These are phyloP conservation scores for Phalaenopsis equestris DNA, from an alignment of 106 monocot genomes.

Conservation along the genomic window DNA sequence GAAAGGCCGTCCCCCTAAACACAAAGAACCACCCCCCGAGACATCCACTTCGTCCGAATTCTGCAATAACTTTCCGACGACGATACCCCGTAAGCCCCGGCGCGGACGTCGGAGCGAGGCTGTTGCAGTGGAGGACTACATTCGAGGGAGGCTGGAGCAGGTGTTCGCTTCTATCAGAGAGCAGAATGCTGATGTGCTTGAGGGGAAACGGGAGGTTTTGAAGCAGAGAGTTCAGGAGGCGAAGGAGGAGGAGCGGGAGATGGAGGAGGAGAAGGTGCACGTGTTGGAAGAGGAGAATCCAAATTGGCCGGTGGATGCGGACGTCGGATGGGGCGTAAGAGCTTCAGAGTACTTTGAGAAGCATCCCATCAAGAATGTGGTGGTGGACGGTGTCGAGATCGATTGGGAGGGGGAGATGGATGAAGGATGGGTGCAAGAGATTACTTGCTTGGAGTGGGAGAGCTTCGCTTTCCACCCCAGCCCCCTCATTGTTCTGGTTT, in stretches of 20 bases:
- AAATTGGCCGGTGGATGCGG: constrained; percentile 87
- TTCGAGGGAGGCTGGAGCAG: constrained; percentile 56
- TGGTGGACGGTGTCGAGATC: constrained; percentile 78
- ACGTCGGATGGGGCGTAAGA: constrained; percentile 80
- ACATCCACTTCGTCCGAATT: constrained; percentile 1
- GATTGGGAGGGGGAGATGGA: constrained; percentile 98
- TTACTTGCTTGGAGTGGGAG: constrained; percentile 98
- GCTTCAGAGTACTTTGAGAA: constrained; percentile 96
- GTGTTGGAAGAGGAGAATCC: constrained; percentile 66
- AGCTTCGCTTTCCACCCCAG: constrained; percentile 93
- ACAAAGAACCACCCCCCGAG: constrained; percentile 1
- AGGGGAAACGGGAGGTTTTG: constrained; percentile 46
- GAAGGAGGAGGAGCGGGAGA: constrained; percentile 14
- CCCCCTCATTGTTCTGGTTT: constrained; percentile 67
- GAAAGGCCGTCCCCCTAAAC: not conserved
- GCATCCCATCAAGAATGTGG: constrained; percentile 82
- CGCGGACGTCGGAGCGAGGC: constrained; percentile 86
- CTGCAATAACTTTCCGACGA: constrained; percentile 16
- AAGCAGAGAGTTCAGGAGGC: constrained; percentile 30
- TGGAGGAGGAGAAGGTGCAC: constrained; percentile 7
- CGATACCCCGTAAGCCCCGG: constrained; percentile 41
- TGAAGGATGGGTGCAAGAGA: constrained; percentile 88
- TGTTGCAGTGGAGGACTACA: constrained; percentile 75
- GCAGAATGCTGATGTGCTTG: constrained; percentile 39
- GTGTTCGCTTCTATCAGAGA: constrained; percentile 52